Base-by-base conservation (phyloP, 345 rosid species). In the Lumnitzera littorea region DNA sequence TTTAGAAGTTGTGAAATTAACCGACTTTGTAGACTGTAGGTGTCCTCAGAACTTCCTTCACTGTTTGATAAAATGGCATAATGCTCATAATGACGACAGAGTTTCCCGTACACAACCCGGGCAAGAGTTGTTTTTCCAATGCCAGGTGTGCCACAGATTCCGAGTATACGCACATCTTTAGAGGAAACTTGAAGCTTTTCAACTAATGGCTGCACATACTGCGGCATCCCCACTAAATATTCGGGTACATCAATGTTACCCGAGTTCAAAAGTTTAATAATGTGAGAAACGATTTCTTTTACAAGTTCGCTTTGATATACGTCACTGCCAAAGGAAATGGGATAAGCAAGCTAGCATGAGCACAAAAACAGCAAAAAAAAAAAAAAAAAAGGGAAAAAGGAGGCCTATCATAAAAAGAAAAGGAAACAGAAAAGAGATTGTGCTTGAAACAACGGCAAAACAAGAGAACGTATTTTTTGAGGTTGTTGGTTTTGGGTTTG, bases 71-170 rank as follows among this genome's bases (percentile, higher is more conserved):
- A 9, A 29, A 58, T 67, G 53, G 49, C 31, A 49, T 48, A 58
- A 13, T 64, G 57, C 4, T 67, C 57, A 24, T 52, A 67, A 14
- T 53, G 53, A 46, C 24, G 2, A 54, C n/a, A 31, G 2, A 62
- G 15, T 14, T 16, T 13, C 16, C 62, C 53, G 24, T 46, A 62
- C 13, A 67, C 49, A 43, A 48, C 13, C 55, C 24, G 24, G 2
- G 66, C 76, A 56, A 73, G 17, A 10, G 74, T 57, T 2, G 73
- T 73, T 49, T 73, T 68, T 14, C 70, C 67, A 7, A 68, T 14
- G 0, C 70, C 76, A 15, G 62, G 62, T 24, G 68, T 64, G 3
- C 72, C 73, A 1, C 65, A 68, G 46, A 72, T 60, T 16, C 69
- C 72, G 11, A 67, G 43, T 12, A 55, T 5, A 0, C 55, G 36